Evolutionary conservation across 1,284 basidiomycete genomes (phyloP), one percentile per base, ranked within the genome.

Genomic region (Tilletia indica): DNA sequence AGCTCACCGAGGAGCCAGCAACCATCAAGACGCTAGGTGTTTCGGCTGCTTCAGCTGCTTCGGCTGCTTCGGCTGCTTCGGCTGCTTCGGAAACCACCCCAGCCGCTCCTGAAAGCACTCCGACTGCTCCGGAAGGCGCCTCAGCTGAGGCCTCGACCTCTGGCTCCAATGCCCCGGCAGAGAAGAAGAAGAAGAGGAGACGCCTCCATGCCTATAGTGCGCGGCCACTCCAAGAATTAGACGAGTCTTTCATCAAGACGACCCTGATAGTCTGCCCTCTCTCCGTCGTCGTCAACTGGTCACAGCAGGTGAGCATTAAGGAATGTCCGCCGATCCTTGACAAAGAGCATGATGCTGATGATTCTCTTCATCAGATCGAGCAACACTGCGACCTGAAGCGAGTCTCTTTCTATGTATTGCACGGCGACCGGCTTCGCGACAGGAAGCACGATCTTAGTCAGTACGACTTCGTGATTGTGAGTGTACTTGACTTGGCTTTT

Each of bases 221-320:
- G 39, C 56, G 63, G 9, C 31, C 58, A 49, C 31, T 51, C 25
- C 39, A 70, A 16, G 39, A 63, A 21, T 38, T 64, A 9, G 58
- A 48, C 19, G 67, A 68, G 45, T 21, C 67, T n/a, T 48, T 36
- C 51, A 25, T 12, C 61, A 58, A 71, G n/a, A 68, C 72, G 4
- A 74, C 70, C 68, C 25, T 72, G 47, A n/a, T 78, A 94, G 93
- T 96, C 48, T 91, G 89, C 21, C 94, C 94, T 0, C 88, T 95
- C 21, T 94, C 92, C 0, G 89, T 96, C 0, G 85, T 95, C 5
- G 93, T 92, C 14, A 96, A 96, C 80, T 96, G 93, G 93, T 90
- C 92, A 80, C 91, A 92, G 78, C 94, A 96, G 83, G 90, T 58
- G 56, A 58, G 56, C 25, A 12, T n/a, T 11, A 5, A 16, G 36